Percentiles rank a stretch among this genome's conserved stretches.
phyloP scores from a whole-genome alignment of 1,139 yeast genomes.

The Lodderomyces margitis region DNA sequence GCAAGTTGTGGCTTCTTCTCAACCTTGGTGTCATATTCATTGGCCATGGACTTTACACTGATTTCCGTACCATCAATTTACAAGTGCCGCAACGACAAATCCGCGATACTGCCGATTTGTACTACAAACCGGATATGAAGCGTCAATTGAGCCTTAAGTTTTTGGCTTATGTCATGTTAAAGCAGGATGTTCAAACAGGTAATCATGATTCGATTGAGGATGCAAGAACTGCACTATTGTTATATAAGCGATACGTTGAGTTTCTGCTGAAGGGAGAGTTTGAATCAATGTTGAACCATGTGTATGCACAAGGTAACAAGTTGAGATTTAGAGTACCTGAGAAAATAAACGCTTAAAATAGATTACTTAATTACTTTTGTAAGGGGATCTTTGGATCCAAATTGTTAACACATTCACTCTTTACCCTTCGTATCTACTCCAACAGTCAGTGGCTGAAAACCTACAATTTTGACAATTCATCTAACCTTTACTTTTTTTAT shows the following conservation, averaged over 20 bases:
- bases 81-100: conserved; percentile 85
- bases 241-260: conserved; percentile 71
- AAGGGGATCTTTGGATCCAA: no score
- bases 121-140: conserved; percentile 64
- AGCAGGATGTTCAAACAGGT: conserved; percentile 79
- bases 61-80: conserved; percentile 88
- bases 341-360: not conserved
- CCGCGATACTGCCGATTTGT: conserved; percentile 83
- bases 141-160: conserved; percentile 86
- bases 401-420: no score
- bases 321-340: conserved; percentile 42
- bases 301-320: conserved; percentile 73
- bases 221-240: conserved; percentile 78
- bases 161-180: conserved; percentile 75
- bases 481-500: not conserved
- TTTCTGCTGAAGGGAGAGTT: conserved; percentile 57
- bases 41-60: conserved; percentile 91
- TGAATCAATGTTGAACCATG: conserved; percentile 57
- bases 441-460: no score
- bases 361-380: not conserved
- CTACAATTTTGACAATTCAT: no score
- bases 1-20: conserved; percentile 83
- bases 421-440: no score
- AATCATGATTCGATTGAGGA: conserved; percentile 98
- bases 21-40: conserved; percentile 90